phyloP scores from a whole-genome alignment of 768 basidiomycete genomes.

The Boletus bicolor region DNA sequence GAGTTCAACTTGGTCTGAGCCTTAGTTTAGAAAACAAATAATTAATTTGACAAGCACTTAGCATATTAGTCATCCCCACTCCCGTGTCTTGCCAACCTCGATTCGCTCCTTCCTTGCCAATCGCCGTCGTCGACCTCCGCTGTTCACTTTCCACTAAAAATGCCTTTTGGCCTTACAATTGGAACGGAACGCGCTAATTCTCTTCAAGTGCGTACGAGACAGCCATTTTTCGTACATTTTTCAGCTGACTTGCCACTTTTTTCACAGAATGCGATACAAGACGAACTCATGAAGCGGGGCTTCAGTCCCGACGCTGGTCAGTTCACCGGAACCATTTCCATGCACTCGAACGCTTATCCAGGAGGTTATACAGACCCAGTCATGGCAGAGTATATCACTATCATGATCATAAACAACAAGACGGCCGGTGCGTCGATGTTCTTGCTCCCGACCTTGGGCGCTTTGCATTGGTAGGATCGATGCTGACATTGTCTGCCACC shows the following conservation, averaged over 20 bases:
- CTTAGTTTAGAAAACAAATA: neutral
- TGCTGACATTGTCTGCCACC: constrained; percentile 7
- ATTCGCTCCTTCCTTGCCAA: constrained; percentile 26
- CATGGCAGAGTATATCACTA: constrained; percentile 93
- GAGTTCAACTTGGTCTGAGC: neutral
- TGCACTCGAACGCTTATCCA: constrained; percentile 12
- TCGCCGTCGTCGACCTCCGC: constrained; percentile 25
- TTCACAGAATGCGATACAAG: constrained; percentile 68
- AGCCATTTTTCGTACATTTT: constrained; percentile 8
- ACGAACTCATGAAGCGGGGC: constrained; percentile 72
- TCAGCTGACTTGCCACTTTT: constrained; percentile 10
- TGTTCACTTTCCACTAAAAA: constrained; percentile 28
- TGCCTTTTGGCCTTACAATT: constrained; percentile 76
- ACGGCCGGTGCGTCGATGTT: constrained; percentile 52
- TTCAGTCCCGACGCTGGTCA: constrained; percentile 76
- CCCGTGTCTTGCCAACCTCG: constrained; percentile 15
- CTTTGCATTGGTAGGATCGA: neutral
- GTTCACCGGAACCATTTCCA: constrained; percentile 12
- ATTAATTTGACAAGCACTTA: constrained; percentile 12
- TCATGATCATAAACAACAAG: constrained; percentile 94
- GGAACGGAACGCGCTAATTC: constrained; percentile 72
- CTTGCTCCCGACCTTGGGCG: neutral
- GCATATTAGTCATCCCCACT: constrained; percentile 27
- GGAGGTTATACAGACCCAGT: constrained; percentile 57
- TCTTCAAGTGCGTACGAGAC: constrained; percentile 53